Evolutionary conservation across 345 rosid genomes (phyloP).

Genomic region (Theobroma cacao): DNA sequence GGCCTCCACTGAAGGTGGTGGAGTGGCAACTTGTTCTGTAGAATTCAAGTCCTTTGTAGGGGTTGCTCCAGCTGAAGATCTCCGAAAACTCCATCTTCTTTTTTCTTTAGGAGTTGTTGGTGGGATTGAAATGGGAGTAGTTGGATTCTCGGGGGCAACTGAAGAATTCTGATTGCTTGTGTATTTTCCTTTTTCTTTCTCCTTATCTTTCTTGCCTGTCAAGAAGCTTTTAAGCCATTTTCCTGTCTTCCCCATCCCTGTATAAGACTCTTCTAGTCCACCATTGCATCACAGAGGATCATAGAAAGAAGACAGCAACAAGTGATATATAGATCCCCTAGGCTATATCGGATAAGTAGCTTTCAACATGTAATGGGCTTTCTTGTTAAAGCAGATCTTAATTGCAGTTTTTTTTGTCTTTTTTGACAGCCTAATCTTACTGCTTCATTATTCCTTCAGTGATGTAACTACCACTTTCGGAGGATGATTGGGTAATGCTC

Average conservation of each 20-base stretch:
- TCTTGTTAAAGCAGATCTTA: background rate
- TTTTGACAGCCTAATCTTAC: conserved; percentile 35
- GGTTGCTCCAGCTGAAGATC: conserved; percentile 63
- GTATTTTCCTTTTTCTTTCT: conserved; percentile 32
- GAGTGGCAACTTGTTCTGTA: conserved; percentile 24
- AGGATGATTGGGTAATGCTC: background rate
- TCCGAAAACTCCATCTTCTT: conserved; percentile 84
- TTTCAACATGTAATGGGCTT: conserved; percentile 3
- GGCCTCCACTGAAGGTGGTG: conserved; percentile 15
- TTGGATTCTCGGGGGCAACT: conserved; percentile 30
- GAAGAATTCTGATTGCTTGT: conserved; percentile 22
- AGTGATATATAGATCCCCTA: conserved; percentile 14
- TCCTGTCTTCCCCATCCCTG: conserved; percentile 74
- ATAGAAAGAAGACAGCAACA: conserved; percentile 17
- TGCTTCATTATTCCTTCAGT: conserved; percentile 14
- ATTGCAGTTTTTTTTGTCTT: background rate
- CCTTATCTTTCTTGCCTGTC: conserved; percentile 66
- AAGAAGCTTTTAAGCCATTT: conserved; percentile 77
- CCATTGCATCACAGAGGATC: conserved; percentile 27
- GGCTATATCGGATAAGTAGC: conserved; percentile 4
- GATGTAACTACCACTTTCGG: conserved; percentile 8
- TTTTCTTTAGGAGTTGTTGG: conserved; percentile 77
- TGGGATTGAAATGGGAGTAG: conserved; percentile 37
- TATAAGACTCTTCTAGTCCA: conserved; percentile 21
- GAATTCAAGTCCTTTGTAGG: conserved; percentile 32